Evolutionary conservation across 495 filamentous ascomycete genomes (phyloP).

Genomic region (Penicillium samsonianum): DNA sequence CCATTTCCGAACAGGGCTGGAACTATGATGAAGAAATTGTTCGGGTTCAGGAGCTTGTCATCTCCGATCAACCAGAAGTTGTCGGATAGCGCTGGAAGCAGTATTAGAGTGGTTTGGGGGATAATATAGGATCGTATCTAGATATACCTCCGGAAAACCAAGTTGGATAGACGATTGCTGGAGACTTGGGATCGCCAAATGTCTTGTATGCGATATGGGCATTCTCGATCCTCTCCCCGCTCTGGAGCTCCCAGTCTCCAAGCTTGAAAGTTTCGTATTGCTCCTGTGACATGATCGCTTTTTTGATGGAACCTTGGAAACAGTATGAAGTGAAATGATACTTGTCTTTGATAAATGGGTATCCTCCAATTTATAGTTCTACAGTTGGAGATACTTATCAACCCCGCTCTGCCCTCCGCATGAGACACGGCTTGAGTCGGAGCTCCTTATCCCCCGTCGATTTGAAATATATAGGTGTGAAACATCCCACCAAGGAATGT

Average conservation of each 20-base stretch:
- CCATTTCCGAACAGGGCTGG: constrained; percentile 73
- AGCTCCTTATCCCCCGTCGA: constrained; percentile 1
- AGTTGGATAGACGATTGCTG: constrained; percentile 68
- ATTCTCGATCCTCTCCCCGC: constrained; percentile 55
- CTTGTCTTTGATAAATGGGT: too few relatives aligned
- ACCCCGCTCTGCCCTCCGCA: constrained; percentile 27
- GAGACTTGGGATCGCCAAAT: constrained; percentile 60
- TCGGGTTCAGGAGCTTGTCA: constrained; percentile 59
- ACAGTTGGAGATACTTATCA: constrained; percentile 14
- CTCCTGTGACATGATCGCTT: constrained; percentile 32
- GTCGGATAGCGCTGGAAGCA: constrained; percentile 52
- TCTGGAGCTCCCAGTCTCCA: constrained; percentile 64
- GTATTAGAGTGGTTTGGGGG: neutral
- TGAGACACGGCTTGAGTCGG: constrained; percentile 14
- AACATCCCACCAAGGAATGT: neutral
- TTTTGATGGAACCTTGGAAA: neutral
- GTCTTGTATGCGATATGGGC: constrained; percentile 71
- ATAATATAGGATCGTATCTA: neutral
- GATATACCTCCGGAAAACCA: constrained; percentile 65
- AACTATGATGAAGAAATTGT: constrained; percentile 69
- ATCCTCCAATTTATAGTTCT: constrained; percentile 12
- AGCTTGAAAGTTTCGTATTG: constrained; percentile 56
- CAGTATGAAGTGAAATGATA: too few relatives aligned
- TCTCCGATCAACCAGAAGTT: constrained; percentile 68
- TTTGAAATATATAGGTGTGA: neutral